Conservation (phyloP, 2,329 filamentous ascomycete species). For the Hypoxylon sp. region DNA sequence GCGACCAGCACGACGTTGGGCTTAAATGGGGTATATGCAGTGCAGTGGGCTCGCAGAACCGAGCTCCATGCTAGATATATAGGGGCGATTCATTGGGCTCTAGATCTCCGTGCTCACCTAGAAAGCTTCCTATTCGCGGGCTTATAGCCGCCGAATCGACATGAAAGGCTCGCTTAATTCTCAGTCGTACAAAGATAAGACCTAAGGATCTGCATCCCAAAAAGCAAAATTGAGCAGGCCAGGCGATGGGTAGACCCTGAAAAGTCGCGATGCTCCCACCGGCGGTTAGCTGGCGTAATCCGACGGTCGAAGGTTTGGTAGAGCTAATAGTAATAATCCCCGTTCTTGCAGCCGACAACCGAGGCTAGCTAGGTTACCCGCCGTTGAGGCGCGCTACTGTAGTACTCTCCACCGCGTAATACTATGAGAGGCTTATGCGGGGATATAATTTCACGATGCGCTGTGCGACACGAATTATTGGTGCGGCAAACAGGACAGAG, state of each 20-base stretch:
- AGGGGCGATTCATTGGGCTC: constrained; percentile 22
- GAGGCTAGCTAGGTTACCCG: constrained; percentile 35
- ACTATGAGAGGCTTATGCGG: constrained; percentile 29
- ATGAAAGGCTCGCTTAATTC: not conserved
- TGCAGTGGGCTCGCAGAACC: constrained; percentile 23
- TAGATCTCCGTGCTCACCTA: constrained; percentile 17
- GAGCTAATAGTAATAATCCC: constrained; percentile 16
- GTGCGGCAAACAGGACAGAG: constrained; percentile 41
- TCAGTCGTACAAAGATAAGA: constrained; percentile 25
- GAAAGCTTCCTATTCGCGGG: constrained; percentile 35
- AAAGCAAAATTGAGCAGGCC: constrained; percentile 4
- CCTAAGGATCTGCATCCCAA: constrained; percentile 4
- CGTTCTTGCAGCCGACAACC: constrained; percentile 36
- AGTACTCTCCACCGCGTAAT: constrained; percentile 33
- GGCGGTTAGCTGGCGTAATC: constrained; percentile 3
- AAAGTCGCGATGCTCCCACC: constrained; percentile 24
- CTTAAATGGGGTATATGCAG: constrained; percentile 27
- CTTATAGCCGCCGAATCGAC: constrained; percentile 20
- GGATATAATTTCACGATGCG: constrained; percentile 32
- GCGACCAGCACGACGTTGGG: not conserved
- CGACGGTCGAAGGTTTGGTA: constrained; percentile 1
- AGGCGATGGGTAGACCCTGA: constrained; percentile 15
- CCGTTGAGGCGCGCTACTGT: constrained; percentile 35
- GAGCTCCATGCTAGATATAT: constrained; percentile 34
- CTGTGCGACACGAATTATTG: constrained; percentile 37